Evolutionary conservation across 1,139 yeast genomes (phyloP).

Genomic region (Lodderomyces pseudojiufengensis): DNA sequence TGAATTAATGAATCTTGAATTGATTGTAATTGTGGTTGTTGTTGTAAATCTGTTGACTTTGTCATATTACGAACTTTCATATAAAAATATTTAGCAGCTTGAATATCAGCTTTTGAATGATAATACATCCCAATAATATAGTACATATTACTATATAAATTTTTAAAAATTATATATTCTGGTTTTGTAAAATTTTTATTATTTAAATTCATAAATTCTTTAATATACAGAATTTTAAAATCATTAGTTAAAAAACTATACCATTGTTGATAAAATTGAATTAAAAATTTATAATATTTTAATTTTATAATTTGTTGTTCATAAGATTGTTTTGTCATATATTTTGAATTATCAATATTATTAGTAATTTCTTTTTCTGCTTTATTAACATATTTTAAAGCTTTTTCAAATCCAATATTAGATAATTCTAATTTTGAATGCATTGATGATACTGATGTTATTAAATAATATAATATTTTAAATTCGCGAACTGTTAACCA

Average conservation of each 20-base stretch:
- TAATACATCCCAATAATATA: slow-evolving; percentile 37
- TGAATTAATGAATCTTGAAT: slow-evolving; percentile 13
- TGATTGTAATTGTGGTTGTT: background rate
- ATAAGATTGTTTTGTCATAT: background rate
- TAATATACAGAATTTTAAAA: slow-evolving; percentile 22
- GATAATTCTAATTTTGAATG: slow-evolving; percentile 27
- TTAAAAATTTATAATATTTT: slow-evolving; percentile 22
- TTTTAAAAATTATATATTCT: slow-evolving; percentile 29
- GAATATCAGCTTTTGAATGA: slow-evolving; percentile 34
- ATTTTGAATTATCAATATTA: slow-evolving; percentile 1
- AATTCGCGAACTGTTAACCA: slow-evolving; percentile 47
- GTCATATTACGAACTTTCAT: slow-evolving; percentile 24
- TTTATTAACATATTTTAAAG: slow-evolving; percentile 24
- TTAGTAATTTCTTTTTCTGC: slow-evolving; percentile 15
- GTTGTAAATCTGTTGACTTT: background rate
- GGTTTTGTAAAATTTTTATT: slow-evolving; percentile 26
- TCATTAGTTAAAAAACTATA: slow-evolving; percentile 29
- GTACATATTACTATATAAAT: slow-evolving; percentile 30
- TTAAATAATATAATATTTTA: slow-evolving; percentile 34
- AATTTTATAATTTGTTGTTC: slow-evolving; percentile 19
- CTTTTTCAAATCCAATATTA: slow-evolving; percentile 30
- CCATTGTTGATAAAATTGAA: slow-evolving; percentile 32
- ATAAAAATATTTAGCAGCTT: slow-evolving; percentile 37
- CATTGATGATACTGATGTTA: slow-evolving; percentile 37
- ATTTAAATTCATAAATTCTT: slow-evolving; percentile 31